Evolutionary conservation across 2,329 filamentous ascomycete genomes (phyloP).

Genomic region (Epichloe scottii): DNA sequence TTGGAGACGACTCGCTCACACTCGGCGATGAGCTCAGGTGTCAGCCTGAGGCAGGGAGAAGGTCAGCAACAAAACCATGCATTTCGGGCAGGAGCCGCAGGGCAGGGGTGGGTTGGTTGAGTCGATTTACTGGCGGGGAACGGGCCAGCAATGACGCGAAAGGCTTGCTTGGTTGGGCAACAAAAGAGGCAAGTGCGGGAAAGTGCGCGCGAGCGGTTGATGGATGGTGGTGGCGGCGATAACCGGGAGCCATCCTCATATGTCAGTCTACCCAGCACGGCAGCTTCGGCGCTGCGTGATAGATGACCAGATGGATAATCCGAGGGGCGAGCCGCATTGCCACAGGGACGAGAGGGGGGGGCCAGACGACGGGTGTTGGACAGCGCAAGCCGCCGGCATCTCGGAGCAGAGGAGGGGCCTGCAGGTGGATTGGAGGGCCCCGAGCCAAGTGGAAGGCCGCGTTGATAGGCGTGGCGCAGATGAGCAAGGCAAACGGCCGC

Average conservation of each 20-base stretch:
- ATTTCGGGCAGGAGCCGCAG: background rate
- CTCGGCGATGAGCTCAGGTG: constrained; percentile 44
- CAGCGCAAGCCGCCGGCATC: constrained; percentile 5
- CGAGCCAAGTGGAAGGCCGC: constrained; percentile 3
- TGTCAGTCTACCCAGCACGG: too few species aligned
- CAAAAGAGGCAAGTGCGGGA: background rate
- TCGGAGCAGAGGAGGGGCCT: constrained; percentile 5
- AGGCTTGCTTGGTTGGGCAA: background rate
- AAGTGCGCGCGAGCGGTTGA: too few species aligned
- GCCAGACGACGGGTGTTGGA: background rate
- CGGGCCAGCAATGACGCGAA: background rate
- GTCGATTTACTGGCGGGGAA: background rate
- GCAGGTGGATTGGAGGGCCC: background rate
- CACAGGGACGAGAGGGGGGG: background rate
- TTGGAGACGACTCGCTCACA: constrained; percentile 49
- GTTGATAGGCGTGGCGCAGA: constrained; percentile 2
- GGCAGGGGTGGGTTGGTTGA: background rate
- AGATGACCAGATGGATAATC: too few species aligned
- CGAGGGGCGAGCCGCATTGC: too few species aligned
- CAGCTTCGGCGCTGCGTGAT: too few species aligned
- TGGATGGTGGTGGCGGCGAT: too few species aligned
- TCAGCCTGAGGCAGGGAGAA: constrained; percentile 25
- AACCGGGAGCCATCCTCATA: too few species aligned
- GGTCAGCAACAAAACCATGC: constrained; percentile 8
- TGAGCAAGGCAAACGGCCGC: constrained; percentile 1